Evolutionary conservation across 2,329 filamentous ascomycete genomes (phyloP), one percentile per base, ranked within the genome.

Genomic region (Allantophomopsis cytisporea): DNA sequence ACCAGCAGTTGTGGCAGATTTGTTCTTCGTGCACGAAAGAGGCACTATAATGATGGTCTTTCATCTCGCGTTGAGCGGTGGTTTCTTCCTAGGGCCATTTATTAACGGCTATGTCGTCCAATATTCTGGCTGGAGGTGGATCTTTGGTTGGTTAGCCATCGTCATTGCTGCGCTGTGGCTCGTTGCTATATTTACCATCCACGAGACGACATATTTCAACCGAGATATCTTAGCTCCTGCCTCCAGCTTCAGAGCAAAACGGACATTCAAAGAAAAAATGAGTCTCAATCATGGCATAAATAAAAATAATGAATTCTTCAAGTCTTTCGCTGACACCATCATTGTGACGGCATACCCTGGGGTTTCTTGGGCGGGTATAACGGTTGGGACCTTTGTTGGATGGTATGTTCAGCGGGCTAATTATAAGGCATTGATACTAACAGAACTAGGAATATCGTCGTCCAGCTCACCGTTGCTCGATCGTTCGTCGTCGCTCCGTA

Each of bases 1-100:
- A 4, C 68, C 70, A 50, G 66, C 64, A 48, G 71, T 65, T 1
- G 59, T 65, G 30, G 59, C 55, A 2, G 63, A 66, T 42, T 41
- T 65, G 12, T 65, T 59, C 47, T 66, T 64, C 40, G 59, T 65
- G 12, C 63, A 66, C 45, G 56, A 65, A 45, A 54, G 62, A 28
- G 62, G 53, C 4, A 56, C 57, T 7, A 53, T 52, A 31, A 49
- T 61, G 49, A 61, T 61, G 58, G 50, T 56, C 31, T 61, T 63
- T 37, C 52, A 59, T 35, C 40, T 60, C 7, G 55, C 58, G 6
- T 41, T 62, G 36, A 52, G 55, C 1, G 47, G 48, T 15, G 60
- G 60, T 1, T 46, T 60, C 8, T 62, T 60, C 36, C 36, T 62
- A 7, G 60, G 59, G 0, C 56, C 59, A 2, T 37, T 60, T 17